Evolutionary conservation across 1,284 basidiomycete species (phyloP).

Genomic region (Ganoderma lingzhi): DNA sequence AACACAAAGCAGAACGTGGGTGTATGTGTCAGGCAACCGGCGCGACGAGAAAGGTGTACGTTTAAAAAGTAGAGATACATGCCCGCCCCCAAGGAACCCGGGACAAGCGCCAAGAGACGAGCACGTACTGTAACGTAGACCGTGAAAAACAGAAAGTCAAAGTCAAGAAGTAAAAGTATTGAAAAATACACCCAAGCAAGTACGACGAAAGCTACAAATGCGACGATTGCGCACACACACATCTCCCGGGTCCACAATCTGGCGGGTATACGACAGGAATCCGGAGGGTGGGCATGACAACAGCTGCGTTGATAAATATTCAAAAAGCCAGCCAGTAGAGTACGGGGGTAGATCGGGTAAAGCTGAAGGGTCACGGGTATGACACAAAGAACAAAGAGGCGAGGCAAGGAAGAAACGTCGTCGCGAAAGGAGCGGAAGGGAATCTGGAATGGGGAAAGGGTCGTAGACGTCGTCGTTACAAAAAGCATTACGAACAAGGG

Average conservation of each 20-base stretch:
- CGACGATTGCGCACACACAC: conserved; percentile 10
- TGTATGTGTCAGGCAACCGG: conserved; percentile 22
- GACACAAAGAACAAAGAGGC: neutral
- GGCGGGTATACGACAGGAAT: conserved; percentile 13
- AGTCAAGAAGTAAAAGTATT: neutral
- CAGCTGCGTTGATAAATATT: conserved; percentile 32
- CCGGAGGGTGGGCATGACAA: conserved; percentile 11
- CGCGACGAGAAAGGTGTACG: conserved; percentile 17
- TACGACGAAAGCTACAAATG: neutral
- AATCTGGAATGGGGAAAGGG: conserved; percentile 16
- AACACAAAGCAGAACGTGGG: neutral
- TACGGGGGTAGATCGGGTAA: conserved; percentile 17
- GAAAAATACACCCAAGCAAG: neutral
- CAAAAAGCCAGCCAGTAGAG: conserved; percentile 27
- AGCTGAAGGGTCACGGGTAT: neutral
- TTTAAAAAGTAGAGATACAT: neutral
- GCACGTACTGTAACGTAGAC: neutral
- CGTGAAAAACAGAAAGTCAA: neutral
- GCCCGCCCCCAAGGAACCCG: neutral
- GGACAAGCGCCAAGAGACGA: neutral
- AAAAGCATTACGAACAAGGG: neutral
- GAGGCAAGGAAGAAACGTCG: conserved; percentile 13
- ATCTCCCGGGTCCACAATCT: neutral
- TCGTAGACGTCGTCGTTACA: conserved; percentile 18
- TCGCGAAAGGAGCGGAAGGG: conserved; percentile 26